Conservation (phyloP, 805 yeast genomes). For the Torulaspora gathmanii region DNA sequence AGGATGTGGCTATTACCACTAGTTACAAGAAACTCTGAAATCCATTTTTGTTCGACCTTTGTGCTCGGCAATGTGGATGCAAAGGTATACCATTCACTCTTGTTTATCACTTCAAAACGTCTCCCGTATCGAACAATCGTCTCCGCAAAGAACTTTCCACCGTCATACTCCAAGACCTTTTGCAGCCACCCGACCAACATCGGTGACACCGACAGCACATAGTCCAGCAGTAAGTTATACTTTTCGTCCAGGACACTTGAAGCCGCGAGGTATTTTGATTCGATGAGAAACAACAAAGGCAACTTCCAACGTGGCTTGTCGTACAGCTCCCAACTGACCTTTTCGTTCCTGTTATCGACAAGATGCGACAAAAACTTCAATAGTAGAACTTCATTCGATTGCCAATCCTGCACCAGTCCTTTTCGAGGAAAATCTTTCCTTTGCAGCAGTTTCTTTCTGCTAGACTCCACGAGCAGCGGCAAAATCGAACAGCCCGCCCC, state of each 20-base stretch:
- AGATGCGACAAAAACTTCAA: constrained; percentile 16
- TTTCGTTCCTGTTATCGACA: constrained; percentile 13
- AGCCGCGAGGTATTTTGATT: constrained; percentile 6
- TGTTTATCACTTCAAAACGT: constrained; percentile 5
- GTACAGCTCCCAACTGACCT: constrained; percentile 9
- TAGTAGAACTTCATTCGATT: constrained; percentile 5
- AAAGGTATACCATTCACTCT: constrained; percentile 11
- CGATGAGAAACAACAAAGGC: constrained; percentile 14
- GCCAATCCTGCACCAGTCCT: constrained; percentile 5
- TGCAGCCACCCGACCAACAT: constrained; percentile 10
- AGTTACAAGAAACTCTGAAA: neutral
- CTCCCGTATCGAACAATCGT: constrained; percentile 14
- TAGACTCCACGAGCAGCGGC: constrained; percentile 5
- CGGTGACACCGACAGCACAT: constrained; percentile 15
- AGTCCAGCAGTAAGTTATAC: constrained; percentile 19
- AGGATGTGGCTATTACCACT: neutral
- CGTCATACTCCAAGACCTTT: constrained; percentile 1
- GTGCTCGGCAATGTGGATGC: neutral
- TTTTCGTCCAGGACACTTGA: constrained; percentile 15
- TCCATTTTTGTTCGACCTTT: neutral
- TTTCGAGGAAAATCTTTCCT: neutral
- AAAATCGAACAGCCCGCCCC: constrained; percentile 23
- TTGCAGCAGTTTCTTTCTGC: neutral
- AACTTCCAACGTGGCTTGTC: constrained; percentile 13
- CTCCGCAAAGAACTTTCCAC: constrained; percentile 8